Evolutionary conservation across 257 asterid genomes (phyloP).

Genomic region (Eustoma russellianum): DNA sequence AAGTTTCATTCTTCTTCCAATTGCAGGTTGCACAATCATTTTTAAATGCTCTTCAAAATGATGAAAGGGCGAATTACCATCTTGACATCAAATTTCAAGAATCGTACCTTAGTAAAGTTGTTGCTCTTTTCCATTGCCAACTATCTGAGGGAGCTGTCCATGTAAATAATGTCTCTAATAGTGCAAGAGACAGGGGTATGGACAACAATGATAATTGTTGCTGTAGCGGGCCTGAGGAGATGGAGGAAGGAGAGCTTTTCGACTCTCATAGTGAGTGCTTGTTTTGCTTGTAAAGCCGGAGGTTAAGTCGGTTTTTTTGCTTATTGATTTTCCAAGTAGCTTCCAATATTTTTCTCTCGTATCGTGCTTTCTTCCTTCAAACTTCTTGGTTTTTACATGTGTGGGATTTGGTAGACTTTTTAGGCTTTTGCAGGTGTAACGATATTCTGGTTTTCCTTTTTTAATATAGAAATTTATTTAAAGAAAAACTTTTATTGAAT

Average conservation of each 20-base stretch:
- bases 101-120: constrained; percentile 74
- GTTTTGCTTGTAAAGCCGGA: too few species aligned
- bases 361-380: too few species aligned
- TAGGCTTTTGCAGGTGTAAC: too few species aligned
- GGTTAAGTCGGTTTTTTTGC: not conserved
- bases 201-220: constrained; percentile 23
- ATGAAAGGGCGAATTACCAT: constrained; percentile 93
- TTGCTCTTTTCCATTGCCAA: constrained; percentile 81
- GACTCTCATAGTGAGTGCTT: constrained; percentile 55
- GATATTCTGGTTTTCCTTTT: too few species aligned
- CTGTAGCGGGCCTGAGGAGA: constrained; percentile 47
- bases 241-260: constrained; percentile 96
- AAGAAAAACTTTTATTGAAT: too few species aligned
- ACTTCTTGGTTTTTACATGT: too few species aligned
- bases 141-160: constrained; percentile 82
- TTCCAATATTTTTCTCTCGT: not conserved
- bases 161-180: constrained; percentile 20
- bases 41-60: constrained; percentile 85
- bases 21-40: constrained; percentile 85
- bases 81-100: constrained; percentile 99
- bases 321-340: not conserved
- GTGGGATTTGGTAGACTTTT: too few species aligned
- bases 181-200: constrained; percentile 21
- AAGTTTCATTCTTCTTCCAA: constrained; percentile 3
- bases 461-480: too few species aligned